A percentile compares a stretch with the other conserved stretches of the same genome.
phyloP scores from a whole-genome alignment of 2,329 filamentous ascomycete species.

The Triangularia verruculosa region DNA sequence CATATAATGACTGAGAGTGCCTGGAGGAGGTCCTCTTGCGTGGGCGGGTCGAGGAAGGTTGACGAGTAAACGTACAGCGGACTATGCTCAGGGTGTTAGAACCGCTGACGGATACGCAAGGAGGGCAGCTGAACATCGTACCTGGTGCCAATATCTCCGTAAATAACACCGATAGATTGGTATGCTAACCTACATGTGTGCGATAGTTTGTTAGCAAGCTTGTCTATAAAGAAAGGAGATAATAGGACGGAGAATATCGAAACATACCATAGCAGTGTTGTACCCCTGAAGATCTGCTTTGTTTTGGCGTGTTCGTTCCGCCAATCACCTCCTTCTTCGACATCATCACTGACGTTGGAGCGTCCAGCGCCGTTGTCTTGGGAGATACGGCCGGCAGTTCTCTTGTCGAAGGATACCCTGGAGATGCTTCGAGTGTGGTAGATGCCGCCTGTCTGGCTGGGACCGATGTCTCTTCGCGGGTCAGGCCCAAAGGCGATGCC shows the following conservation, averaged over 20 bases:
- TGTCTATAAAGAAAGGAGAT: neutral
- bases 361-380: neutral
- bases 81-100: neutral
- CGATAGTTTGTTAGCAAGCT: conserved; percentile 3
- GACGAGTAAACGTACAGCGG: conserved; percentile 70
- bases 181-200: conserved; percentile 16
- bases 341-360: conserved; percentile 20
- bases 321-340: conserved; percentile 36
- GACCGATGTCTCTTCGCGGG: conserved; percentile 12
- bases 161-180: conserved; percentile 57
- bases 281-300: conserved; percentile 39
- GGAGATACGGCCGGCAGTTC: conserved; percentile 24
- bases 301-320: conserved; percentile 32
- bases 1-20: conserved; percentile 67
- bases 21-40: conserved; percentile 58
- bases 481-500: conserved; percentile 16
- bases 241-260: neutral
- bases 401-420: conserved; percentile 26
- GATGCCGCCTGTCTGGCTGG: conserved; percentile 31
- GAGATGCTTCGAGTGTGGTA: conserved; percentile 35
- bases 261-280: conserved; percentile 35
- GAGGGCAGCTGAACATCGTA: neutral
- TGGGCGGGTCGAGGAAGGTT: conserved; percentile 58
- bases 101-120: conserved; percentile 30
- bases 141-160: conserved; percentile 60